Conservation (phyloP, 371 early-diverging fungal species). For the Actinomortierella ambigua region DNA sequence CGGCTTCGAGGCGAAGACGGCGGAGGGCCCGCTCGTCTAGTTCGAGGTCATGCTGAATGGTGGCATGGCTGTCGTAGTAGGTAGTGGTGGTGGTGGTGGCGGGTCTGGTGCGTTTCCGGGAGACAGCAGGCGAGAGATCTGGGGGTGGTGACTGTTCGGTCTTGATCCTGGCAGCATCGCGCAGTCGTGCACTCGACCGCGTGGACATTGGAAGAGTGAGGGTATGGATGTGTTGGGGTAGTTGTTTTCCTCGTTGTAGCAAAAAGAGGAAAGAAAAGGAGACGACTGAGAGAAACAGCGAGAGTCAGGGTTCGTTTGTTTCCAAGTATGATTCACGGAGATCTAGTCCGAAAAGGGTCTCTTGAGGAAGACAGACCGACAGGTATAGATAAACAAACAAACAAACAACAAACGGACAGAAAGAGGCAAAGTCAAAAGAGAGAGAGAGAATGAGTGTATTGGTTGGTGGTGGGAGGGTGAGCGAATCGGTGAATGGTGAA, state of each 20-base stretch:
- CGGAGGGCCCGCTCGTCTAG: conserved; percentile 25
- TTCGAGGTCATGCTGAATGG: conserved; percentile 36
- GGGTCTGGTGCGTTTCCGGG: neutral
- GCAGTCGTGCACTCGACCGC: conserved; percentile 27
- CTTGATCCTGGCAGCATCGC: conserved; percentile 8
- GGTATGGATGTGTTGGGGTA: neutral
- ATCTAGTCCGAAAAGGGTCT: neutral
- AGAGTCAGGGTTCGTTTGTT: neutral
- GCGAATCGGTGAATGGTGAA: too few relatives aligned
- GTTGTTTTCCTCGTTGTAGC: neutral
- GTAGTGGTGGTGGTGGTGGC: neutral
- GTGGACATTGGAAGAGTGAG: conserved; percentile 20
- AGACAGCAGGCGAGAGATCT: neutral
- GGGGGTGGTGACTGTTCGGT: conserved; percentile 7
- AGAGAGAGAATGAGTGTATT: too few relatives aligned
- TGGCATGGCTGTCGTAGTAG: conserved; percentile 13
- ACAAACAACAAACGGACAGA: too few relatives aligned
- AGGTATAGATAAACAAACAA: too few relatives aligned
- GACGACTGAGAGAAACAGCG: neutral
- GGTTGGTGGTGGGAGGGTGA: too few relatives aligned
- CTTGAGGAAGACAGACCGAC: too few relatives aligned
- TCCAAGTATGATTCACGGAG: neutral
- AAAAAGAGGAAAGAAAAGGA: neutral
- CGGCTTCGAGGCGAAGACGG: conserved; percentile 33
- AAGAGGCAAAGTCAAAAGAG: too few relatives aligned